These are phyloP conservation scores for Yarrowia phangngaensis DNA, from an alignment of 805 yeast species.

Conservation along the genomic window DNA sequence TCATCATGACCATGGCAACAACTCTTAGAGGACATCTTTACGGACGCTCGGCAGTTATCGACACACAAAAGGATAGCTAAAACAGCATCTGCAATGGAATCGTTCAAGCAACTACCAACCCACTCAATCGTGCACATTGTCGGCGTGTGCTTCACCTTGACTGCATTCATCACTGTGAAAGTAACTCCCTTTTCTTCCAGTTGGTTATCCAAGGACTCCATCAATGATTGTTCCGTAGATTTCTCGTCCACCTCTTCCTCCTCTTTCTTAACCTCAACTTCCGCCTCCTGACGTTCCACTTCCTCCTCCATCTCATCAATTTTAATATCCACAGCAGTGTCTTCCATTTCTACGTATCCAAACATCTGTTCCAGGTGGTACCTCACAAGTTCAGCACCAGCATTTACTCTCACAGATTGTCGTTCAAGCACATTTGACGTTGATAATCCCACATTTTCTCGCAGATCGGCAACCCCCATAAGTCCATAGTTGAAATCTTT, in stretches of 20 bases:
- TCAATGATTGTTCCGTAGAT: too few species aligned
- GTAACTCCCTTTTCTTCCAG: constrained; percentile 20
- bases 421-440: constrained; percentile 81
- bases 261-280: constrained; percentile 33
- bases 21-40: constrained; percentile 68
- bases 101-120: constrained; percentile 85
- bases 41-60: constrained; percentile 93
- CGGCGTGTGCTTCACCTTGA: constrained; percentile 49
- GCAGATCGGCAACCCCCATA: constrained; percentile 77
- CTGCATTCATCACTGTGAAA: constrained; percentile 60
- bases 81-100: constrained; percentile 90
- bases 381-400: constrained; percentile 70
- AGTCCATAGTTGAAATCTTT: constrained; percentile 84
- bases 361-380: constrained; percentile 97
- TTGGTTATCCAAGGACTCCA: too few species aligned
- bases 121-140: constrained; percentile 71
- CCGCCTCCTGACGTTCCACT: not conserved
- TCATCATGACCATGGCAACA: constrained; percentile 46
- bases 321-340: constrained; percentile 46
- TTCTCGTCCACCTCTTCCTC: constrained; percentile 28
- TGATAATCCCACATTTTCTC: constrained; percentile 82
- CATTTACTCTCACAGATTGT: constrained; percentile 72
- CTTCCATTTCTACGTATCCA: constrained; percentile 66
- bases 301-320: constrained; percentile 2
- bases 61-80: constrained; percentile 86